Evolutionary conservation across 192 early-diverging fungal genomes (phyloP), one percentile per base, ranked within the genome.

Genomic region (Coemansia aciculifera): DNA sequence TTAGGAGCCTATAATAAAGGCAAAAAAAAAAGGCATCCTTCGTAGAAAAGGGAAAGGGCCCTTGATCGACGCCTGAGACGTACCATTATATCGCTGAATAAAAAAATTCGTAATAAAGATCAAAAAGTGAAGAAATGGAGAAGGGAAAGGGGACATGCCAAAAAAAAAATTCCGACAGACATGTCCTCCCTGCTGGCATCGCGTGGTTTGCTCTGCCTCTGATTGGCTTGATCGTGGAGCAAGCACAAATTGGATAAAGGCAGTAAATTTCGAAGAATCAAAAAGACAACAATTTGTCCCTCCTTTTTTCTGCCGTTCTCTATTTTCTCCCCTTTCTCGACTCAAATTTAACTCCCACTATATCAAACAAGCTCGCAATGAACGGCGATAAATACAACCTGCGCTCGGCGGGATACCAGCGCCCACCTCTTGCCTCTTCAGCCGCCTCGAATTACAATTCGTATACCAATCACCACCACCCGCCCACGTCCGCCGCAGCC

Each of bases 361-460:
- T 38, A 60, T 39, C 59, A 39, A n/a, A 38, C 19, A 21, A 17
- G 59, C 59, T 60, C 32, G 36, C 59, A 1, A 67, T 67, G 65
- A 59, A 67, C 34, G 51, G 43, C 34, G 40, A 67, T 8, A 43
- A 12, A 12, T 44, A 67, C 29, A 43, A 27, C 32, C 32, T 39
- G 27, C 48, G 65, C 54, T 67, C 65, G 29, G 49, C 11, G 39
- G 49, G 29, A 15, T 57, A 67, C 65, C 65, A 67, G 27, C 65
- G 65, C 54, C 65, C 42, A 27, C 52, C 65, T 23, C 65, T 42
- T 12, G 38, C 52, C 21, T 49, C 39, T 4, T 10, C 36, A 60
- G 36, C 59, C 17, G 36, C 59, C 34, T 60, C 59, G 36, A 60
- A 36, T 39, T 38, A 38, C 59, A 39, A 2, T 36, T 2, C 59